Evolutionary conservation across 2,329 filamentous ascomycete genomes (phyloP).

Genomic region (Gliomastix tumulicola): DNA sequence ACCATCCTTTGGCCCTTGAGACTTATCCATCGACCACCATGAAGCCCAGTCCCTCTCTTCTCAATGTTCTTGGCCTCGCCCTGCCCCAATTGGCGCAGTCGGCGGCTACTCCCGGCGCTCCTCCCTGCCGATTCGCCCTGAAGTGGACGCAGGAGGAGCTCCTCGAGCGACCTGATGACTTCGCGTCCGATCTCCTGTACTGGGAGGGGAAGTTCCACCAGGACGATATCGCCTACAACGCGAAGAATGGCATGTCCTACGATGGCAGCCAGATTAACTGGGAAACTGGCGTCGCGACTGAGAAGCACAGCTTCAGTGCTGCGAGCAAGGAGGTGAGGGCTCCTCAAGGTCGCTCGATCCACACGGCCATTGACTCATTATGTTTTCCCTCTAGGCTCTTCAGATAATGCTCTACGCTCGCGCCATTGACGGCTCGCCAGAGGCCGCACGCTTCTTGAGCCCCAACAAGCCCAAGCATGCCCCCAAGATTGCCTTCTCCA

Average conservation of each 20-base stretch:
- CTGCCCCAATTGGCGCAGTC: too few relatives aligned
- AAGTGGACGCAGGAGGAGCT: conserved; percentile 19
- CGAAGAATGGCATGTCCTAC: conserved; percentile 31
- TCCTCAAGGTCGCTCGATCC: background rate
- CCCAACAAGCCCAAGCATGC: conserved; percentile 21
- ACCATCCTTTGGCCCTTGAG: too few relatives aligned
- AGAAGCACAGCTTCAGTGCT: conserved; percentile 30
- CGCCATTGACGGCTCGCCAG: conserved; percentile 24
- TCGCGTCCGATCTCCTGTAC: conserved; percentile 27
- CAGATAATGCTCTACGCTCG: conserved; percentile 36
- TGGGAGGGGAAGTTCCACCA: conserved; percentile 38
- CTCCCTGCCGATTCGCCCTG: conserved; percentile 20
- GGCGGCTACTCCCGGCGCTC: conserved; percentile 8
- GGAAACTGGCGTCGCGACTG: conserved; percentile 22
- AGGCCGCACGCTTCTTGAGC: conserved; percentile 29
- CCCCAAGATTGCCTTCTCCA: conserved; percentile 21
- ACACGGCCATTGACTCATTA: too few relatives aligned
- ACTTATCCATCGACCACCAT: too few relatives aligned
- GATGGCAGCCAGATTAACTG: conserved; percentile 29
- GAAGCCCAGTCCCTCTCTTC: too few relatives aligned
- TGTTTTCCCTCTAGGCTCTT: conserved; percentile 24
- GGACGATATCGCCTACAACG: conserved; percentile 30
- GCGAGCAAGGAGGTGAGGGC: conserved; percentile 23
- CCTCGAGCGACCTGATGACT: conserved; percentile 17
- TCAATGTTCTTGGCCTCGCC: too few relatives aligned